A percentile compares a stretch with the other conserved stretches of the same genome.
Conservation (phyloP, 345 rosid species). For the Zanthoxylum bungeanum region DNA sequence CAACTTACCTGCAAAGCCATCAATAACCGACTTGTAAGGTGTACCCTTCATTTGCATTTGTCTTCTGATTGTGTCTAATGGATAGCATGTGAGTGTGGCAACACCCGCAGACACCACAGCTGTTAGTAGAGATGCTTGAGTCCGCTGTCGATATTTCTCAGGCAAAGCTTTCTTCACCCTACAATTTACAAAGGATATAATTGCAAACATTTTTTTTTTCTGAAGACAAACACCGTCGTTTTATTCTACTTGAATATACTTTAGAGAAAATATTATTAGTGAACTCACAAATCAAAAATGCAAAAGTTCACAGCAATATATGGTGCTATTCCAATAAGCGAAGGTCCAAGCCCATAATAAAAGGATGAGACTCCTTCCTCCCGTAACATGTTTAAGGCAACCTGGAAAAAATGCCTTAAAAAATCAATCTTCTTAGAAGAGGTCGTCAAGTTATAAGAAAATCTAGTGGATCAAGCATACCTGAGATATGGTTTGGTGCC, state of each 20-base stretch:
- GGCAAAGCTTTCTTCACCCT: conserved; percentile 94
- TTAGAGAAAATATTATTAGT: not conserved
- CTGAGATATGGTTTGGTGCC: conserved; percentile 80
- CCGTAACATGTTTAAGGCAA: conserved; percentile 83
- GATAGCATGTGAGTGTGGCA: conserved; percentile 94
- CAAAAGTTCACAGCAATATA: conserved; percentile 97
- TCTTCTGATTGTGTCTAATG: conserved; percentile 91
- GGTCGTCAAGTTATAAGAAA: conserved; percentile 10
- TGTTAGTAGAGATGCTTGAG: conserved; percentile 76
- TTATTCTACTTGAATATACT: conserved; percentile 1
- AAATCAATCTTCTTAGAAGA: conserved; percentile 6
- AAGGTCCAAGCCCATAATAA: conserved; percentile 92
- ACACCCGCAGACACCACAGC: conserved; percentile 80
- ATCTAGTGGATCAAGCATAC: conserved; percentile 30
- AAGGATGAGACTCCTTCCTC: conserved; percentile 92
- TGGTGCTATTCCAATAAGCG: conserved; percentile 91
- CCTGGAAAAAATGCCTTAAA: conserved; percentile 42
- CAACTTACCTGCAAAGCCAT: conserved; percentile 69
- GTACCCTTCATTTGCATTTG: conserved; percentile 97
- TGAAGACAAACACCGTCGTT: not conserved
- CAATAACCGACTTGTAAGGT: conserved; percentile 82
- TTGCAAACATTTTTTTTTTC: not conserved
- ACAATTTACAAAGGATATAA: conserved; percentile 21
- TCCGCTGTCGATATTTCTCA: conserved; percentile 65
- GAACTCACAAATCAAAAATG: conserved; percentile 86